A percentile compares a stretch with the other conserved stretches of the same genome.
Conservation (phyloP, 1,139 yeast species). For the Meyerozyma elateridarum region DNA sequence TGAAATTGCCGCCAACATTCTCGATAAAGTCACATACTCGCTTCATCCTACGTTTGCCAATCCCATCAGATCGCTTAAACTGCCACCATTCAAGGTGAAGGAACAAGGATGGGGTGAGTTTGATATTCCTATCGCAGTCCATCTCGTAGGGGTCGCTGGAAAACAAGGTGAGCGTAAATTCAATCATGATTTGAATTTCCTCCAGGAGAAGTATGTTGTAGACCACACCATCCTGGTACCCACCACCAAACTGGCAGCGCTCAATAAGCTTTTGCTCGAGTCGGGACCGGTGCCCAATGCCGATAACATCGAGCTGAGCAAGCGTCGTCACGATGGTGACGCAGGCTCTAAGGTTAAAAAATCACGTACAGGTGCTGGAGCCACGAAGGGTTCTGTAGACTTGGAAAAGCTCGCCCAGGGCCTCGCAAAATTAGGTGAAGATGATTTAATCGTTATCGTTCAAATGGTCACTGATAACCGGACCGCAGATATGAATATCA, state of each 20-base stretch:
- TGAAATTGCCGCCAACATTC: slow-evolving; percentile 80
- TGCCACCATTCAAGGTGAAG: slow-evolving; percentile 82
- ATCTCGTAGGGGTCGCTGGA: slow-evolving; percentile 59
- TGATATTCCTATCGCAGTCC: slow-evolving; percentile 77
- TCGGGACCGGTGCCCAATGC: slow-evolving; percentile 71
- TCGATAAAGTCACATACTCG: slow-evolving; percentile 89
- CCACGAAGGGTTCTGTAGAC: slow-evolving; percentile 71
- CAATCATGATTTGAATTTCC: slow-evolving; percentile 85
- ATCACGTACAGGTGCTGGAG: slow-evolving; percentile 47
- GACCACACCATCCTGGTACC: slow-evolving; percentile 79
- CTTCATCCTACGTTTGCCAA: slow-evolving; percentile 93
- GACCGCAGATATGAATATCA: slow-evolving; percentile 92
- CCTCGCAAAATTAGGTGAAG: slow-evolving; percentile 82
- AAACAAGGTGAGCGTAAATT: slow-evolving; percentile 84
- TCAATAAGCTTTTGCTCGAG: slow-evolving; percentile 70
- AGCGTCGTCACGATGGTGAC: slow-evolving; percentile 18
- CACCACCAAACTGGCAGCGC: slow-evolving; percentile 56
- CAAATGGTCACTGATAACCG: slow-evolving; percentile 97
- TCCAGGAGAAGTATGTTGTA: slow-evolving; percentile 67
- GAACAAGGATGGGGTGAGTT: slow-evolving; percentile 99
- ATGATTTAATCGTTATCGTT: slow-evolving; percentile 88
- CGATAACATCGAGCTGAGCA: slow-evolving; percentile 13
- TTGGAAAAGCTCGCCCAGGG: slow-evolving; percentile 89
- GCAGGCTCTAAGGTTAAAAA: slow-evolving; percentile 52
- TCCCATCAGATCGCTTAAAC: slow-evolving; percentile 77